Conservation (phyloP, 768 basidiomycete species). For the Leccinum arenicola region DNA sequence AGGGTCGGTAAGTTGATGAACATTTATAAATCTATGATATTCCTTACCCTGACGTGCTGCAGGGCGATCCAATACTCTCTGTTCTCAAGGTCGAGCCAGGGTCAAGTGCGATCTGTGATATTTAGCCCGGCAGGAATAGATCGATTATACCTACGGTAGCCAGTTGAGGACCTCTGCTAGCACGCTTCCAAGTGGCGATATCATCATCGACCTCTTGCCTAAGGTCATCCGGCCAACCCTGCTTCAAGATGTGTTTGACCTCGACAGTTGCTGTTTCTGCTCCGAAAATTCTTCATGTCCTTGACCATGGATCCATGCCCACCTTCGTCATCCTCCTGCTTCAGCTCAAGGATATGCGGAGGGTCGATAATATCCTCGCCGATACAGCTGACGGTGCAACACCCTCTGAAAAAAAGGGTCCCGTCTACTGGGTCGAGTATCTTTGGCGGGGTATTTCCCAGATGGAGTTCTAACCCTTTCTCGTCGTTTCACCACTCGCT, state of each 20-base stretch:
- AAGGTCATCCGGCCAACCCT: slow-evolving; percentile 42
- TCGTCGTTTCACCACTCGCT: slow-evolving; percentile 7
- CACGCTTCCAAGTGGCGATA: slow-evolving; percentile 53
- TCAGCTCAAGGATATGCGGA: slow-evolving; percentile 41
- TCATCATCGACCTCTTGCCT: slow-evolving; percentile 48
- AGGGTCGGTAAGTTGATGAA: neutral
- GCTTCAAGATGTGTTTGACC: slow-evolving; percentile 41
- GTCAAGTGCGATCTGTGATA: slow-evolving; percentile 41
- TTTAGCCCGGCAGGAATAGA: neutral
- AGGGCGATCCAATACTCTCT: slow-evolving; percentile 56
- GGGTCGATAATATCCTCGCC: slow-evolving; percentile 60
- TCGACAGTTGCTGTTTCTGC: slow-evolving; percentile 55
- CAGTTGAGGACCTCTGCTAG: slow-evolving; percentile 56
- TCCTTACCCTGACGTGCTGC: slow-evolving; percentile 20
- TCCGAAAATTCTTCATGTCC: slow-evolving; percentile 34
- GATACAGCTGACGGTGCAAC: slow-evolving; percentile 62
- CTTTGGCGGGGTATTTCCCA: slow-evolving; percentile 6
- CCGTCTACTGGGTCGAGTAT: slow-evolving; percentile 9
- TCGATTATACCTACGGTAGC: slow-evolving; percentile 35
- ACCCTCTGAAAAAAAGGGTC: slow-evolving; percentile 24
- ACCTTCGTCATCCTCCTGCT: slow-evolving; percentile 34
- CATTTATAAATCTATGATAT: neutral
- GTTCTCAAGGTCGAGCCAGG: slow-evolving; percentile 58
- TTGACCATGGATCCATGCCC: slow-evolving; percentile 44
- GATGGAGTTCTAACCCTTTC: neutral